These are phyloP conservation scores for Pterulicium gracile DNA, from an alignment of 1,284 basidiomycete genomes.

Conservation along the genomic window DNA sequence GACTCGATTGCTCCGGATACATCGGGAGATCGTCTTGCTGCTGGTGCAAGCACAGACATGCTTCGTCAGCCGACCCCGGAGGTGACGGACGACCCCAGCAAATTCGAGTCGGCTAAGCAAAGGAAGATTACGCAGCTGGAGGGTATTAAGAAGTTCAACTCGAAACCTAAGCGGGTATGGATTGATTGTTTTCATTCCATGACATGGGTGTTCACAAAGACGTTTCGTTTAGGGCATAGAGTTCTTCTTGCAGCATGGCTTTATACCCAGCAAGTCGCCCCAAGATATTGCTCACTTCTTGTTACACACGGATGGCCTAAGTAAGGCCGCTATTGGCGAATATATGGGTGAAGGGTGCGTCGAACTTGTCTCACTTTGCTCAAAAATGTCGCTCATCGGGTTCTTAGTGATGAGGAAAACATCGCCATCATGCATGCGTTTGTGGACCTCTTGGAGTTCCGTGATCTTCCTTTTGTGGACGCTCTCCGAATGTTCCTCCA, in stretches of 20 bases:
- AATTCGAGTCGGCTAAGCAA: conserved; percentile 94
- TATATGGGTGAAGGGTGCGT: conserved; percentile 92
- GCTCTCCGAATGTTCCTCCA: conserved; percentile 84
- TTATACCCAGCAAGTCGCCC: conserved; percentile 72
- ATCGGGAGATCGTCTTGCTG: conserved; percentile 36
- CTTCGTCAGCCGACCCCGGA: conserved; percentile 68
- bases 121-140: conserved; percentile 94
- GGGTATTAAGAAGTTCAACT: conserved; percentile 97
- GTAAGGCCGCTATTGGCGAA: conserved; percentile 95
- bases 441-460: conserved; percentile 85
- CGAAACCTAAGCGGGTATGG: conserved; percentile 85
- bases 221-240: conserved; percentile 67
- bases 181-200: background rate
- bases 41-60: conserved; percentile 35
- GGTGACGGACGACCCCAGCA: conserved; percentile 76
- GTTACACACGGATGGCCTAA: conserved; percentile 85
- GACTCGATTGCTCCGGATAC: conserved; percentile 45
- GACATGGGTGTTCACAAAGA: conserved; percentile 3
- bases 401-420: conserved; percentile 69
- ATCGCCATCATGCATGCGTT: conserved; percentile 94
- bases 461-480: conserved; percentile 72
- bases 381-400: conserved; percentile 8
- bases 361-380: conserved; percentile 1
- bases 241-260: conserved; percentile 84
- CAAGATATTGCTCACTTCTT: conserved; percentile 84